Conservation (phyloP, 2,329 filamentous ascomycete species). For the Tolypocladium sp. region DNA sequence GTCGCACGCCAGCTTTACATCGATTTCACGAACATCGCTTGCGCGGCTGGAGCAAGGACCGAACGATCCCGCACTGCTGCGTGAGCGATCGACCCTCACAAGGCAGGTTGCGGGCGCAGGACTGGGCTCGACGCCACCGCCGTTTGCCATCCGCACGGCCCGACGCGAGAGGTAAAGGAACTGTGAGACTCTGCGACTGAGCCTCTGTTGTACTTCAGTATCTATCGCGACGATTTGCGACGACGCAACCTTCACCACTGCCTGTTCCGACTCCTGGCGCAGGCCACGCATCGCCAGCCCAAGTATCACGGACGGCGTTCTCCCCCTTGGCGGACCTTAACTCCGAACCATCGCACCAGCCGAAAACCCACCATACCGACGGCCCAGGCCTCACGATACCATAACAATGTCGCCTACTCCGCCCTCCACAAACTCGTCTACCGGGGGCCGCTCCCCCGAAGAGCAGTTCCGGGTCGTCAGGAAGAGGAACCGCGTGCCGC, state of each 20-base stretch:
- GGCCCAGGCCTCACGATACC: neutral
- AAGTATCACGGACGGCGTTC: neutral
- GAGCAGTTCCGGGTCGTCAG: conserved; percentile 80
- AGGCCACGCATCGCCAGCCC: neutral
- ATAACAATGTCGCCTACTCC: conserved; percentile 65
- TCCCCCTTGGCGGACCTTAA: neutral
- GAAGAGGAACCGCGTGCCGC: conserved; percentile 82
- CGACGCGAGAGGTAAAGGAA: neutral
- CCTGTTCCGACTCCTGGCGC: neutral
- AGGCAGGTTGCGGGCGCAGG: neutral
- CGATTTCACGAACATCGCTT: neutral
- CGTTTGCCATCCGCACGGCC: neutral
- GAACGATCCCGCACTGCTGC: neutral
- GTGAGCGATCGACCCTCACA: neutral
- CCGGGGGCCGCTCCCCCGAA: conserved; percentile 70
- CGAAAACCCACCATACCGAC: neutral
- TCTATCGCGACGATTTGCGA: neutral
- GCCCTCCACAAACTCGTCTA: conserved; percentile 69
- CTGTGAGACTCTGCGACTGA: neutral
- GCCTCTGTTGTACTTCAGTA: neutral
- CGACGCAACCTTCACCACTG: neutral
- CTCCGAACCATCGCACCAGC: neutral
- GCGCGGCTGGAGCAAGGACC: neutral
- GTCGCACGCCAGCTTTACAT: neutral
- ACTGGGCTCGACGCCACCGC: neutral